Percentiles rank a stretch among this genome's conserved stretches.
phyloP scores from a whole-genome alignment of 2,329 filamentous ascomycete species.

The Pleomassaria siparia region DNA sequence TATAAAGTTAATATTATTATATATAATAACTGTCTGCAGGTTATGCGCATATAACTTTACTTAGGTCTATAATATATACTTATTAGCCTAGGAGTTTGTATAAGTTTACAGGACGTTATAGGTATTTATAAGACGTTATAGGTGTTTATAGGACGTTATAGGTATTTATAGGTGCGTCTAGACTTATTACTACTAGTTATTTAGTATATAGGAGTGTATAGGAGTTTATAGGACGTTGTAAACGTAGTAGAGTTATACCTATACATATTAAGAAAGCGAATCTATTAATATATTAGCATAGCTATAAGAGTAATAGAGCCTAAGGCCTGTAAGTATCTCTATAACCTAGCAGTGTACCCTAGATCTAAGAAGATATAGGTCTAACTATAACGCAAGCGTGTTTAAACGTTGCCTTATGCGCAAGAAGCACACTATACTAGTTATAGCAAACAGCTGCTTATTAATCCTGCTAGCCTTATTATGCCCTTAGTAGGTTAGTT shows the following conservation, averaged over 20 bases:
- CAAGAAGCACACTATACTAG: background rate
- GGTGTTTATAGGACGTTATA: background rate
- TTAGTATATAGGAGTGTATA: too few relatives aligned
- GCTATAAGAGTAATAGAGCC: background rate
- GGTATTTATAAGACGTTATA: too few relatives aligned
- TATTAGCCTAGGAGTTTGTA: too few relatives aligned
- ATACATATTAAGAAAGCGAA: too few relatives aligned
- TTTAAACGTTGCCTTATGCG: background rate
- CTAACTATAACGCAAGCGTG: background rate
- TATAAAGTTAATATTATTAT: background rate
- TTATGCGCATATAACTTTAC: background rate
- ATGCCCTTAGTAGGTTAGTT: too few relatives aligned
- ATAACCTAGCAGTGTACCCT: background rate
- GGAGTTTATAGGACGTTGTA: too few relatives aligned
- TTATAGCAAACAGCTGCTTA: background rate
- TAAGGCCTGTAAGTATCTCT: background rate
- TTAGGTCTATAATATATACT: background rate
- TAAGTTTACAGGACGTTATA: too few relatives aligned
- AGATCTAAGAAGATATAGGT: background rate
- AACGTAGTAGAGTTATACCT: too few relatives aligned
- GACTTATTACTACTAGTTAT: too few relatives aligned
- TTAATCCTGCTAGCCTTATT: too few relatives aligned
- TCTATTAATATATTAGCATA: too few relatives aligned
- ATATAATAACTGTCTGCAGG: background rate
- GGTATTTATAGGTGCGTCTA: too few relatives aligned